Evolutionary conservation across 768 basidiomycete genomes (phyloP).

Genomic region (Lentinula aciculospora): DNA sequence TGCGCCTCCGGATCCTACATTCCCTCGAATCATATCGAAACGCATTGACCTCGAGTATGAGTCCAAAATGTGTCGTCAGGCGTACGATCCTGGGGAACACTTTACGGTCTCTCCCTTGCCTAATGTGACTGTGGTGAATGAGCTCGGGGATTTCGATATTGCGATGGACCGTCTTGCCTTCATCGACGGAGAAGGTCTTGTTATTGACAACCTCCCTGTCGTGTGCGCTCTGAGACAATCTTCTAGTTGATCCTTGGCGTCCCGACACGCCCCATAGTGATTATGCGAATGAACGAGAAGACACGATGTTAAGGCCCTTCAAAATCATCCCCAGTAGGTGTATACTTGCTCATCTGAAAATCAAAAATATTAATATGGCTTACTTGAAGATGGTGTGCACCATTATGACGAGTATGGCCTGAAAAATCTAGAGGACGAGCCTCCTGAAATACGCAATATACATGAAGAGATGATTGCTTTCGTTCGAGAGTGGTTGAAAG

Average conservation of each 20-base stretch:
- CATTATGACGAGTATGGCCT: conserved; percentile 78
- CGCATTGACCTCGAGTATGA: conserved; percentile 55
- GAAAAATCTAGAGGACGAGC: conserved; percentile 53
- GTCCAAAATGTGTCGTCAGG: conserved; percentile 41
- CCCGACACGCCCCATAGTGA: conserved; percentile 80
- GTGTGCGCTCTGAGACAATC: background rate
- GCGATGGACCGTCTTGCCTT: conserved; percentile 79
- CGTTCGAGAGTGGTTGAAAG: conserved; percentile 67
- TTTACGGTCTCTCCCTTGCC: conserved; percentile 69
- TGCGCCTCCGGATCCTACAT: conserved; percentile 62
- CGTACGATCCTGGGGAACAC: conserved; percentile 72
- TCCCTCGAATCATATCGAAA: conserved; percentile 76
- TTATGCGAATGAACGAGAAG: conserved; percentile 60
- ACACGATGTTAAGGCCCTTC: conserved; percentile 74
- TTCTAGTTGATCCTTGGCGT: conserved; percentile 82
- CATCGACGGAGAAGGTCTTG: conserved; percentile 75
- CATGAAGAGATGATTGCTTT: conserved; percentile 79
- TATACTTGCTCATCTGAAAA: background rate
- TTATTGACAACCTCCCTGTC: background rate
- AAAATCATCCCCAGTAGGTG: conserved; percentile 79
- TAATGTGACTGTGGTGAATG: conserved; percentile 79
- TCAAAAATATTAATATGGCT: background rate
- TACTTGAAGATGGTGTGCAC: conserved; percentile 58
- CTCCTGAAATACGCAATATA: conserved; percentile 70
- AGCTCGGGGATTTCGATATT: conserved; percentile 79